Evolutionary conservation across 2,329 filamentous ascomycete species (phyloP).

Genomic region (Aspergillus sp.): DNA sequence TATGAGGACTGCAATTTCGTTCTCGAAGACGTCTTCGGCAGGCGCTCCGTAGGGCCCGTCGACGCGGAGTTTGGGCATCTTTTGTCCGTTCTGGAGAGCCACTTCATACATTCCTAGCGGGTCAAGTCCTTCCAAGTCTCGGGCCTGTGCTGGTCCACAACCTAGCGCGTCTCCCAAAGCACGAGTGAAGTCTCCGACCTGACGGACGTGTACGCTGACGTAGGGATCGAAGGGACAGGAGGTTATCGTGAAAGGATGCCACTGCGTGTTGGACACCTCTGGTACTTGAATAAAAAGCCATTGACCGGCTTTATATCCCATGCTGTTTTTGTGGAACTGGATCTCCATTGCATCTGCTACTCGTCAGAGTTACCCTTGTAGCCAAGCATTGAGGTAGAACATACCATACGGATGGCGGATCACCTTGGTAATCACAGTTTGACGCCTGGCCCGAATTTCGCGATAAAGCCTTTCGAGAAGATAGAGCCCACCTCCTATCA

Average conservation of each 20-base stretch:
- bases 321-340: constrained; percentile 92
- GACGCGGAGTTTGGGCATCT: constrained; percentile 85
- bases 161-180: constrained; percentile 95
- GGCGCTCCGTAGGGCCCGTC: constrained; percentile 96
- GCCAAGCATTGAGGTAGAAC: constrained; percentile 24
- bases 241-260: constrained; percentile 99
- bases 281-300: constrained; percentile 97
- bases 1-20: constrained; percentile 75
- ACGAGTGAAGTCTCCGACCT: constrained; percentile 94
- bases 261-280: constrained; percentile 82
- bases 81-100: constrained; percentile 85
- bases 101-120: constrained; percentile 98
- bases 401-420: constrained; percentile 91
- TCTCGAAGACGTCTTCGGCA: constrained; percentile 96
- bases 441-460: constrained; percentile 78
- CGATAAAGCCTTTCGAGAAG: constrained; percentile 85
- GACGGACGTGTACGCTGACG: constrained; percentile 88
- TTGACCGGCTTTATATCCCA: constrained; percentile 97
- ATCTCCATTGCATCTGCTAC: constrained; percentile 85
- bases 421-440: constrained; percentile 88
- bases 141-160: constrained; percentile 80
- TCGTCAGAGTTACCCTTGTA: constrained; percentile 16
- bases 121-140: constrained; percentile 87
- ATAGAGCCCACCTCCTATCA: constrained; percentile 82
- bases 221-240: constrained; percentile 96